A percentile compares a stretch with the other conserved stretches of the same genome.
These are phyloP conservation scores for Ceratobasidium sp. DNA, from an alignment of 1,284 basidiomycete species.

Conservation along the genomic window DNA sequence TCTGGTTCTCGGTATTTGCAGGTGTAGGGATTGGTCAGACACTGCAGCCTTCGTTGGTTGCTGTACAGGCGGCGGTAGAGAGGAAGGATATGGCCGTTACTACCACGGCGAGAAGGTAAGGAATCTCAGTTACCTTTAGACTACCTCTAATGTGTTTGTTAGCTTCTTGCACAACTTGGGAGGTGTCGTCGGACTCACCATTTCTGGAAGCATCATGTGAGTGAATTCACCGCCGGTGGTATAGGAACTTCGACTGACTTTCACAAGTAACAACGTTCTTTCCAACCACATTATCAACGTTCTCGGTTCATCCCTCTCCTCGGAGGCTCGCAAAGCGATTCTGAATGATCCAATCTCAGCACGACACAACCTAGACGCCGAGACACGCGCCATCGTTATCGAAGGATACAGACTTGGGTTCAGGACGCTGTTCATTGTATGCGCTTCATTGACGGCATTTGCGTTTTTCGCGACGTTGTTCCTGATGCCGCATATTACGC, in stretches of 20 bases:
- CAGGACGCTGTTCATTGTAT: background rate
- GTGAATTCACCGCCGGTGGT: background rate
- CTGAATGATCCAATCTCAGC: background rate
- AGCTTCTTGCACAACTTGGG: conserved; percentile 50
- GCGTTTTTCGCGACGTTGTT: background rate
- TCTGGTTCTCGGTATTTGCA: conserved; percentile 52
- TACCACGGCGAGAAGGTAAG: conserved; percentile 45
- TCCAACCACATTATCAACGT: background rate
- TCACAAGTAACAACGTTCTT: background rate
- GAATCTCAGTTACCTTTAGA: background rate
- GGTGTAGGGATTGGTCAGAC: conserved; percentile 53
- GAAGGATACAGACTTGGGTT: background rate
- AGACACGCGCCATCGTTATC: background rate
- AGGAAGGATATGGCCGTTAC: conserved; percentile 49
- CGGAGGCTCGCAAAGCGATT: background rate
- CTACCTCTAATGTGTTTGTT: background rate
- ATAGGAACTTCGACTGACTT: background rate
- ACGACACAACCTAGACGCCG: background rate
- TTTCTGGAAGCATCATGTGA: conserved; percentile 1
- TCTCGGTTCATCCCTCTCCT: background rate
- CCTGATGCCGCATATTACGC: background rate
- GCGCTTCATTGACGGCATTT: background rate
- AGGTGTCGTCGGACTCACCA: conserved; percentile 47
- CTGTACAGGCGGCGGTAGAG: conserved; percentile 49
- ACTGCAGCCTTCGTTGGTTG: conserved; percentile 44